These are phyloP conservation scores for Blastobotrys apis DNA, from an alignment of 1,139 yeast species.

Conservation along the genomic window DNA sequence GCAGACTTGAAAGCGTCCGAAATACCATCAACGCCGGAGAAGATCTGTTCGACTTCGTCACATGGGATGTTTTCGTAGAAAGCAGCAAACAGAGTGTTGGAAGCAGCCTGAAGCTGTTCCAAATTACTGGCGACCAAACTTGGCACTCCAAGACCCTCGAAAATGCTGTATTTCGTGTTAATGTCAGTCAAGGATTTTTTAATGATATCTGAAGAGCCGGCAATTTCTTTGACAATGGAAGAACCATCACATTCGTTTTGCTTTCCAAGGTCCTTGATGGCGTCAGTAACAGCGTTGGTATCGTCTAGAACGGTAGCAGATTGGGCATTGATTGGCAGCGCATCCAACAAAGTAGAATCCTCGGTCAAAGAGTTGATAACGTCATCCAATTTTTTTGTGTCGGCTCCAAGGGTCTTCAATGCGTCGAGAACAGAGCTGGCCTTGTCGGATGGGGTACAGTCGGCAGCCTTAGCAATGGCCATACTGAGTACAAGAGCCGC, in stretches of 20 bases:
- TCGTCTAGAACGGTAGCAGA: slow-evolving; percentile 7
- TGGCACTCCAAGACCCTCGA: slow-evolving; percentile 1
- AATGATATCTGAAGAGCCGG: slow-evolving; percentile 1
- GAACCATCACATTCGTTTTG: slow-evolving; percentile 10
- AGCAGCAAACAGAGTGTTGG: slow-evolving; percentile 5
- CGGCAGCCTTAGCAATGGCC: slow-evolving; percentile 9
- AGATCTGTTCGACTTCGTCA: slow-evolving; percentile 7
- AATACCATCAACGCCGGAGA: slow-evolving; percentile 9
- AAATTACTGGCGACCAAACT: background rate
- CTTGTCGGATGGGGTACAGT: slow-evolving; percentile 3
- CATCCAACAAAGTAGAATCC: slow-evolving; percentile 6
- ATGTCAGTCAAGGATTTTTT: slow-evolving; percentile 5
- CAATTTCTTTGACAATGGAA: slow-evolving; percentile 2
- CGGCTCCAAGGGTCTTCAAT: background rate
- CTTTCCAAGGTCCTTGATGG: slow-evolving; percentile 3
- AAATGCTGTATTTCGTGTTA: slow-evolving; percentile 5
- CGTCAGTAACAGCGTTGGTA: slow-evolving; percentile 8
- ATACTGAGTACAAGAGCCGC: slow-evolving; percentile 6
- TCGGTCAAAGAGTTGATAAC: slow-evolving; percentile 2
- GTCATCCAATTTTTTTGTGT: slow-evolving; percentile 4
- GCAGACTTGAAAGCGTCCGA: slow-evolving; percentile 7
- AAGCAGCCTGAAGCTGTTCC: slow-evolving; percentile 5
- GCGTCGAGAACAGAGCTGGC: slow-evolving; percentile 1
- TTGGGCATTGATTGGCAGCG: slow-evolving; percentile 10
- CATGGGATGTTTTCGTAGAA: slow-evolving; percentile 10